These are phyloP conservation scores for Podaxis sp. DNA, from an alignment of 768 basidiomycete genomes.

Conservation along the genomic window DNA sequence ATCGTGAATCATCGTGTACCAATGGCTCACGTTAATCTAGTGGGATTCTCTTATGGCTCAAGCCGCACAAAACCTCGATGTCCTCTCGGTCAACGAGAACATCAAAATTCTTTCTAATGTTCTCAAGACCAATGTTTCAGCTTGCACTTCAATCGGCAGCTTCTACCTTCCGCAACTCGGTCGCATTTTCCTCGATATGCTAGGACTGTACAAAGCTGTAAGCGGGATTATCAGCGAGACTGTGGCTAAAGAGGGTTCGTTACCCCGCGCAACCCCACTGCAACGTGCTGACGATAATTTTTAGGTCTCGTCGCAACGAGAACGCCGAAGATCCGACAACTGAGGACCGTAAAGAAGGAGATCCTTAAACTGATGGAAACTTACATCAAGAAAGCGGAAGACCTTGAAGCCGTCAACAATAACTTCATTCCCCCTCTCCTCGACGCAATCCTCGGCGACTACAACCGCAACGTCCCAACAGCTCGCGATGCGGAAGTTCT, in stretches of 20 bases:
- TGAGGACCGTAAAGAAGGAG: slow-evolving; percentile 98
- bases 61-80: slow-evolving; percentile 88
- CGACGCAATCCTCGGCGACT: slow-evolving; percentile 97
- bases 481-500: slow-evolving; percentile 96
- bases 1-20: not conserved
- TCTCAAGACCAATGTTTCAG: slow-evolving; percentile 97
- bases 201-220: slow-evolving; percentile 96
- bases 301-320: slow-evolving; percentile 88
- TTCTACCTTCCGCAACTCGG: slow-evolving; percentile 98
- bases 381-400: slow-evolving; percentile 96
- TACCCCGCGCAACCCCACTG: not conserved
- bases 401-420: slow-evolving; percentile 86
- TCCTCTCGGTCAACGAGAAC: slow-evolving; percentile 85
- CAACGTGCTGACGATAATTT: slow-evolving; percentile 9
- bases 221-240: slow-evolving; percentile 95
- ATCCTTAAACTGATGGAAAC: slow-evolving; percentile 97
- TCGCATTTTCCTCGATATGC: slow-evolving; percentile 95
- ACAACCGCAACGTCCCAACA: slow-evolving; percentile 87
- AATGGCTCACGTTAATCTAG: slow-evolving; percentile 31
- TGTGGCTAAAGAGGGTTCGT: slow-evolving; percentile 75
- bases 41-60: slow-evolving; percentile 98
- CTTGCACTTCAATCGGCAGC: slow-evolving; percentile 93
- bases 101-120: slow-evolving; percentile 97
- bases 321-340: slow-evolving; percentile 91
- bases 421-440: slow-evolving; percentile 93